These are phyloP conservation scores for Xylaria intraflava DNA, from an alignment of 495 filamentous ascomycete species.

Conservation along the genomic window DNA sequence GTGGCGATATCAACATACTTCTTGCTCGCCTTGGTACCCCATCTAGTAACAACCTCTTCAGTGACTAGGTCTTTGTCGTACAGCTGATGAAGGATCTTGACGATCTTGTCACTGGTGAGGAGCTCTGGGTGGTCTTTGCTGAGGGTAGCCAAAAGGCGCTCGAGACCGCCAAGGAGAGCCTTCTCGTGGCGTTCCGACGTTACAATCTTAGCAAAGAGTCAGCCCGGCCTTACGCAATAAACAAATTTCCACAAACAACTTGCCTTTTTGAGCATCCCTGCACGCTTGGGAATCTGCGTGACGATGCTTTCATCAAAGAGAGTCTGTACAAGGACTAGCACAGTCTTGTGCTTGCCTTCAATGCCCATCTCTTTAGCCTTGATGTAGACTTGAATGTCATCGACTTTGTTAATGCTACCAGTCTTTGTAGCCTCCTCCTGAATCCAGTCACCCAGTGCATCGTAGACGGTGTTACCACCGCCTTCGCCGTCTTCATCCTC, in stretches of 20 bases:
- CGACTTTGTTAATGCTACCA: constrained; percentile 66
- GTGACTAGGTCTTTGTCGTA: constrained; percentile 82
- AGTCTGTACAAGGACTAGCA: constrained; percentile 86
- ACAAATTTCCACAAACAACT: not conserved
- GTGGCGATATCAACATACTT: constrained; percentile 87
- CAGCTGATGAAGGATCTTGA: constrained; percentile 76
- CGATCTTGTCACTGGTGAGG: constrained; percentile 56
- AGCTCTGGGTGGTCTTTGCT: constrained; percentile 75
- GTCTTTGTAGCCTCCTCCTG: constrained; percentile 62
- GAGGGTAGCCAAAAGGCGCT: constrained; percentile 67
- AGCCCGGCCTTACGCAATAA: constrained; percentile 15
- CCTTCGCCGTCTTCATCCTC: constrained; percentile 79
- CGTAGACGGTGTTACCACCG: constrained; percentile 71
- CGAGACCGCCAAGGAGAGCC: constrained; percentile 93
- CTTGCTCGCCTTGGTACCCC: constrained; percentile 93
- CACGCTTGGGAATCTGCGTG: constrained; percentile 71
- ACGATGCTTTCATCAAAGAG: constrained; percentile 87
- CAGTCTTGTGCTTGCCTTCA: constrained; percentile 87
- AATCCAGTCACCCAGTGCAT: constrained; percentile 91
- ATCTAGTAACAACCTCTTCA: constrained; percentile 82
- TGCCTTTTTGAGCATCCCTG: constrained; percentile 79
- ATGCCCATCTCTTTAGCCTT: constrained; percentile 96
- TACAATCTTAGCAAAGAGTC: constrained; percentile 55
- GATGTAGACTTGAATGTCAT: constrained; percentile 84
- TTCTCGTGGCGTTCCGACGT: constrained; percentile 89